Percentiles rank a stretch among this genome's conserved stretches.
Evolutionary conservation across 2,329 filamentous ascomycete genomes (phyloP).

Genomic region (Ceratocystis diversiconidia): DNA sequence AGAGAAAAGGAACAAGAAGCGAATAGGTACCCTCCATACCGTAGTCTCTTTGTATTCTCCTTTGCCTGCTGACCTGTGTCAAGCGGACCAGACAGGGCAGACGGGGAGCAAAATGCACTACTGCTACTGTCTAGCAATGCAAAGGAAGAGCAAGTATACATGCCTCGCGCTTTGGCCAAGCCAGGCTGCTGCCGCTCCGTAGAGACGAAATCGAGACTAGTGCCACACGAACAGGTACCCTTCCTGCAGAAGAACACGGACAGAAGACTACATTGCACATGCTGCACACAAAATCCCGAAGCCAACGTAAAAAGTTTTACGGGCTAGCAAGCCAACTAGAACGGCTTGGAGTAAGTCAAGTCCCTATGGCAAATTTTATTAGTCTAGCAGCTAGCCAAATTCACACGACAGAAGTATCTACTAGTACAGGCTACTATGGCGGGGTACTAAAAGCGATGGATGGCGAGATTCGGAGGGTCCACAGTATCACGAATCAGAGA

Average conservation of each 20-base stretch:
- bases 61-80: background rate
- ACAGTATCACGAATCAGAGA: background rate
- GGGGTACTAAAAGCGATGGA: background rate
- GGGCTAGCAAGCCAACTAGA: background rate
- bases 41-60: background rate
- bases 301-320: background rate
- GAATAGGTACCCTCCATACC: background rate
- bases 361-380: background rate
- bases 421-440: background rate
- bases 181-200: background rate
- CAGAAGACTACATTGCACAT: background rate
- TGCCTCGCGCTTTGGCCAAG: background rate
- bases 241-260: background rate
- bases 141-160: background rate
- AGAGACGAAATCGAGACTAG: background rate
- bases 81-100: background rate
- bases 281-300: no score
- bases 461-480: constrained; percentile 2
- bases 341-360: background rate
- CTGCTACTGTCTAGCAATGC: background rate
- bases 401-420: background rate
- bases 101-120: background rate
- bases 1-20: background rate
- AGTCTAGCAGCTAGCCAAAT: background rate
- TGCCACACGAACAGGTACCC: background rate